Conservation (phyloP, 768 basidiomycete species). For the Lepiota brunneoincarnata region DNA sequence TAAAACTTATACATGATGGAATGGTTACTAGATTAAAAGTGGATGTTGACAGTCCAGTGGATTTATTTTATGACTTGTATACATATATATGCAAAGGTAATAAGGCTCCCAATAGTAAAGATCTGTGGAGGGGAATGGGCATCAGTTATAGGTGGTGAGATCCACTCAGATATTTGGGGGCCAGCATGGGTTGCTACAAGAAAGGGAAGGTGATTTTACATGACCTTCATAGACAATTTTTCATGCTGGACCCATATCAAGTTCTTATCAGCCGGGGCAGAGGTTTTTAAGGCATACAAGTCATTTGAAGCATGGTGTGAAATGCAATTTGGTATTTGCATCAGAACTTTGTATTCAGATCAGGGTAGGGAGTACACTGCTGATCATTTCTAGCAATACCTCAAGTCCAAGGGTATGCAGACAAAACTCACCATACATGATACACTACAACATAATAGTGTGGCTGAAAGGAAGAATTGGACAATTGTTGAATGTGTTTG, state of each 20-base stretch:
- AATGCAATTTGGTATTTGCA: slow-evolving; percentile 20
- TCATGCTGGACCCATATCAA: too few relatives aligned
- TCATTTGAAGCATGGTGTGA: slow-evolving; percentile 26
- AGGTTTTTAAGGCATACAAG: slow-evolving; percentile 22
- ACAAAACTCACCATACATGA: slow-evolving; percentile 32
- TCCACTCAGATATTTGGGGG: too few relatives aligned
- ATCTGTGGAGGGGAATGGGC: too few relatives aligned
- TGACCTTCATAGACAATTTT: too few relatives aligned
- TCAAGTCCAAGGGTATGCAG: slow-evolving; percentile 28
- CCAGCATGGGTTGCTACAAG: too few relatives aligned
- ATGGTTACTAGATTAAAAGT: slow-evolving; percentile 30
- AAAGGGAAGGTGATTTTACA: too few relatives aligned
- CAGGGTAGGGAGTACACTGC: too few relatives aligned
- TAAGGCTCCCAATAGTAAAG: too few relatives aligned
- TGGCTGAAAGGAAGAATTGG: slow-evolving; percentile 25
- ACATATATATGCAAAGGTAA: background rate
- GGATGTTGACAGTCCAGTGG: slow-evolving; percentile 14
- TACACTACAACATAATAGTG: slow-evolving; percentile 34
- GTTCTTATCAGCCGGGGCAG: slow-evolving; percentile 11
- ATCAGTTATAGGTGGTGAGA: too few relatives aligned
- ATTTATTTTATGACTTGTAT: too few relatives aligned
- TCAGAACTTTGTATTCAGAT: too few relatives aligned
- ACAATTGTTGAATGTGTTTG: slow-evolving; percentile 4
- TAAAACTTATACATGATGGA: slow-evolving; percentile 21
- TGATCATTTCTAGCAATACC: slow-evolving; percentile 24